Evolutionary conservation across 257 asterid species (phyloP).

Genomic region (Parsonsia alboflavescens): DNA sequence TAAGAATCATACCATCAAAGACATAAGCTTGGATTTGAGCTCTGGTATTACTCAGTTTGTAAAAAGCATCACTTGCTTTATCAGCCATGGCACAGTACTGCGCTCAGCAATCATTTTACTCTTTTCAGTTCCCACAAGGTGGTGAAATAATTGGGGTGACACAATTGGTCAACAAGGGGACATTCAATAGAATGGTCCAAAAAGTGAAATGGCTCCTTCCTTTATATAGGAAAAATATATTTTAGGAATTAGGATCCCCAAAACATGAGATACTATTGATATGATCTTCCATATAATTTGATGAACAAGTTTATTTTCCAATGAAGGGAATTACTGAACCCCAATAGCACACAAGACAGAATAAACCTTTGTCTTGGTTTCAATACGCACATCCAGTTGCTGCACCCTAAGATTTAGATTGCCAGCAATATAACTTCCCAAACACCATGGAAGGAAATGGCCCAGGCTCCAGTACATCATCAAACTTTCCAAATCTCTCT

Average conservation of each 20-base stretch:
- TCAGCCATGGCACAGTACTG: constrained; percentile 72
- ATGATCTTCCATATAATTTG: background rate
- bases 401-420: constrained; percentile 35
- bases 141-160: background rate
- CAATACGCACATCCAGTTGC: constrained; percentile 43
- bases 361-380: constrained; percentile 41
- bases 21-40: constrained; percentile 81
- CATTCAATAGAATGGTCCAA: background rate
- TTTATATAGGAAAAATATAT: background rate
- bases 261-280: background rate
- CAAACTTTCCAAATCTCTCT: constrained; percentile 39
- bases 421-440: constrained; percentile 36
- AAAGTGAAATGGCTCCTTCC: background rate
- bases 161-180: background rate
- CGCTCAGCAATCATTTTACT: too few species aligned
- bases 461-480: constrained; percentile 41
- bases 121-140: background rate
- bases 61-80: constrained; percentile 76
- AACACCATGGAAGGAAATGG: constrained; percentile 47
- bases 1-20: constrained; percentile 55
- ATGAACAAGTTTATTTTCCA: background rate
- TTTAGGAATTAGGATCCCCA: background rate
- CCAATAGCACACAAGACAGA: too few species aligned
- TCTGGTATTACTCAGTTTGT: constrained; percentile 72
- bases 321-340: too few species aligned